Percentiles rank a stretch among this genome's conserved stretches.
phyloP scores from a whole-genome alignment of 257 asterid genomes.

The Solanum stenotomum region DNA sequence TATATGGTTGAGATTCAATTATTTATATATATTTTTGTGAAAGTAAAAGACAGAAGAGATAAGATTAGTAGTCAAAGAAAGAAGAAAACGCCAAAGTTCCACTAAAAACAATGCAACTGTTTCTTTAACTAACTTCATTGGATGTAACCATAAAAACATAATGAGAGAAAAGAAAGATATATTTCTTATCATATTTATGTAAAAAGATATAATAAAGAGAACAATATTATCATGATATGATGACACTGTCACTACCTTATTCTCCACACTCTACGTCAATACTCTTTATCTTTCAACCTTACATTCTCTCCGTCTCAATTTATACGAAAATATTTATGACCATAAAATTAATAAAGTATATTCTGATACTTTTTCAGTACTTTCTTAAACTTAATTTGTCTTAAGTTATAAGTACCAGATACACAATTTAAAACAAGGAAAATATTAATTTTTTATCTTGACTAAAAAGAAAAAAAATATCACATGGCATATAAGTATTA shows the following conservation, averaged over 20 bases:
- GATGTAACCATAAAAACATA: background rate
- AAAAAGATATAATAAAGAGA: background rate
- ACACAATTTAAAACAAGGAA: background rate
- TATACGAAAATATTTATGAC: background rate
- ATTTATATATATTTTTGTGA: background rate
- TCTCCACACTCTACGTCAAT: background rate
- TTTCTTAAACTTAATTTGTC: background rate
- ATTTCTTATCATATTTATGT: background rate
- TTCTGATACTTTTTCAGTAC: background rate
- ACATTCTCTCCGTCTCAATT: background rate
- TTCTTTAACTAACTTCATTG: background rate
- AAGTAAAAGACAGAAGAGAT: background rate
- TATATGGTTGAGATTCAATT: background rate
- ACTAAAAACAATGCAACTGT: conserved; percentile 22
- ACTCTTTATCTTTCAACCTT: background rate
- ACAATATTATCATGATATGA: background rate
- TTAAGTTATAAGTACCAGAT: background rate
- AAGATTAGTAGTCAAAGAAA: background rate
- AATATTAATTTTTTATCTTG: background rate
- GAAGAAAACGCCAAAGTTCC: conserved; percentile 24
- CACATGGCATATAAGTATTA: background rate
- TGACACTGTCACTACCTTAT: background rate
- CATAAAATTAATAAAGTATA: background rate
- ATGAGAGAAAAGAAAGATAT: background rate
- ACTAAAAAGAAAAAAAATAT: background rate